These are phyloP conservation scores for Chlamydomonas incerta DNA, from an alignment of 139 green algal genomes.

Conservation along the genomic window DNA sequence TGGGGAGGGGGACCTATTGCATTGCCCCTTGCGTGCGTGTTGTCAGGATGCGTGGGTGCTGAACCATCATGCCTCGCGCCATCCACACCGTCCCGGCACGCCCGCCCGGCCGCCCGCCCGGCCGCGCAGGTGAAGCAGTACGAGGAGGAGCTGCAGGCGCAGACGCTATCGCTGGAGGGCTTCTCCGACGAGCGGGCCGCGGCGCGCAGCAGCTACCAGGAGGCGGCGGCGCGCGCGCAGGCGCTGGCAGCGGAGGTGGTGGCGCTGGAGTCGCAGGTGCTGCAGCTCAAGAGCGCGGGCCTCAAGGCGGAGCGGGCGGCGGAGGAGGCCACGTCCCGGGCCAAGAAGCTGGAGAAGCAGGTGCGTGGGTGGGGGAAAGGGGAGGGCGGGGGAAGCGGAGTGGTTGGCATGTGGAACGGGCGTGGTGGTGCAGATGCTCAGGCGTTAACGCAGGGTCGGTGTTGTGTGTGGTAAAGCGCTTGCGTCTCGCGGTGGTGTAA, in stretches of 20 bases:
- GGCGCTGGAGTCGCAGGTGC: conserved; percentile 45
- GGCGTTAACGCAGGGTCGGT: no score
- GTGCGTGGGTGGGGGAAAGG: neutral
- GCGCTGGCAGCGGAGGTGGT: conserved; percentile 53
- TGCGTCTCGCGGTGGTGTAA: no score
- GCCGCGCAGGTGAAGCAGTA: conserved; percentile 55
- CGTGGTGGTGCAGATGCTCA: no score
- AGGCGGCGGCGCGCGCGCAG: conserved; percentile 36
- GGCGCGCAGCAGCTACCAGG: conserved; percentile 16
- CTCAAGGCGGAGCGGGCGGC: conserved; percentile 40
- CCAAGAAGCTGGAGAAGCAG: neutral
- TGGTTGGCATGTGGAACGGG: no score
- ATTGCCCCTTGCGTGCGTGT: no score
- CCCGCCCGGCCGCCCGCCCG: no score
- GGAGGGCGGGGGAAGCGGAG: no score
- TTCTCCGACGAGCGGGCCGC: conserved; percentile 47
- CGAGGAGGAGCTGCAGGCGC: conserved; percentile 51
- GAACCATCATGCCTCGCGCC: no score
- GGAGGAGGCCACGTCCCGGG: neutral
- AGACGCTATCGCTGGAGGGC: conserved; percentile 49
- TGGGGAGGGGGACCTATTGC: no score
- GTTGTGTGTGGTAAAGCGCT: no score
- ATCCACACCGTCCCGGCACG: no score
- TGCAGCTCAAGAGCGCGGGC: conserved; percentile 39
- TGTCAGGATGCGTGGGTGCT: no score